Percentiles rank a stretch among this genome's conserved stretches.
phyloP scores from a whole-genome alignment of 192 early-diverging fungal genomes.

The Mortierella antarctica region DNA sequence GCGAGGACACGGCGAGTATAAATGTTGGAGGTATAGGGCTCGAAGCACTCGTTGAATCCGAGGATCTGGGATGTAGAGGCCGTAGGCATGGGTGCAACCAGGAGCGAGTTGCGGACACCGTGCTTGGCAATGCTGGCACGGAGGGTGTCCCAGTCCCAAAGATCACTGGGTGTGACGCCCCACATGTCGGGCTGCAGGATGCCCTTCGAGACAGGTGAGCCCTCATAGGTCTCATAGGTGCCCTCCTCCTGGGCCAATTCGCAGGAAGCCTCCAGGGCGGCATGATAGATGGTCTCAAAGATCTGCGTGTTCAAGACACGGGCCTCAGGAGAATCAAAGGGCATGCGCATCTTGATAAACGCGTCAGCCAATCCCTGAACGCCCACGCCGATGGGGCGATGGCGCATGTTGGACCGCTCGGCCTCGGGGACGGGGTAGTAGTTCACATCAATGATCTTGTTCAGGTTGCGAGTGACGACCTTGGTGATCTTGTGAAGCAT shows the following conservation, averaged over 20 bases:
- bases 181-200: slow-evolving; percentile 96
- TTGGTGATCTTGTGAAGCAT: slow-evolving; percentile 88
- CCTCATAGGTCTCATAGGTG: slow-evolving; percentile 88
- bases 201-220: slow-evolving; percentile 89
- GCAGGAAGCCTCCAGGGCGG: slow-evolving; percentile 90
- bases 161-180: slow-evolving; percentile 80
- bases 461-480: slow-evolving; percentile 89
- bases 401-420: slow-evolving; percentile 87
- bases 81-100: slow-evolving; percentile 98
- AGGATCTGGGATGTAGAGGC: slow-evolving; percentile 97
- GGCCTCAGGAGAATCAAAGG: slow-evolving; percentile 93
- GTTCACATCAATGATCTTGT: slow-evolving; percentile 98
- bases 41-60: slow-evolving; percentile 98
- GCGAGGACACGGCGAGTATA: slow-evolving; percentile 97
- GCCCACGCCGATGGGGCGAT: slow-evolving; percentile 95
- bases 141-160: slow-evolving; percentile 91
- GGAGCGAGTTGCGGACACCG: slow-evolving; percentile 94
- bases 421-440: slow-evolving; percentile 95
- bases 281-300: slow-evolving; percentile 98
- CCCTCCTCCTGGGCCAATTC: slow-evolving; percentile 87
- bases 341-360: slow-evolving; percentile 93
- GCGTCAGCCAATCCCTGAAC: slow-evolving; percentile 99
- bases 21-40: slow-evolving; percentile 91
- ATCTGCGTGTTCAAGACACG: slow-evolving; percentile 84
- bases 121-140: slow-evolving; percentile 81